Conservation (phyloP, 805 yeast species). For the Saccharomyces jurei region DNA sequence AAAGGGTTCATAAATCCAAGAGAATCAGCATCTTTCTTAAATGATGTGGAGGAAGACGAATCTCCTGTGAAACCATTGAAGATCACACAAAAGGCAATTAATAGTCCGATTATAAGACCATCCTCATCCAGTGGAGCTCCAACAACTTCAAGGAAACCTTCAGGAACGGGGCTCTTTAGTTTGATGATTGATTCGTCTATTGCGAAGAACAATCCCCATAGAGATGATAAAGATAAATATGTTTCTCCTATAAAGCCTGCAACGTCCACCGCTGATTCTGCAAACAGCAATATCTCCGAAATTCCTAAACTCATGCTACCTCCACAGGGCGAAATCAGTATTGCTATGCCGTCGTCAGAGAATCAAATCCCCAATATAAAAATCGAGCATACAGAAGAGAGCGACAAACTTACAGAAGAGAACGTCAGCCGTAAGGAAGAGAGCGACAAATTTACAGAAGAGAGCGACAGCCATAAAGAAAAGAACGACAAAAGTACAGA, state of each 20-base stretch:
- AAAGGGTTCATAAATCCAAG: not conserved
- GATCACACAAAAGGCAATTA: slow-evolving; percentile 44
- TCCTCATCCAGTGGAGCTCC: not conserved
- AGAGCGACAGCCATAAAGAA: too few species aligned
- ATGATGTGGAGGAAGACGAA: slow-evolving; percentile 9
- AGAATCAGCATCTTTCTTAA: not conserved
- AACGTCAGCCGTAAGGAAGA: too few species aligned
- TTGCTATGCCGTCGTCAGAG: not conserved
- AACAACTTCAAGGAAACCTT: slow-evolving; percentile 17
- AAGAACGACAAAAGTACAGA: not conserved
- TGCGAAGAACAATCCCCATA: not conserved
- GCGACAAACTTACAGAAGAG: too few species aligned
- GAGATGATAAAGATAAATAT: not conserved
- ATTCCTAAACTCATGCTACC: slow-evolving; percentile 2
- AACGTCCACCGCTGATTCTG: not conserved
- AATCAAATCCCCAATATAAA: not conserved
- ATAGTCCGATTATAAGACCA: slow-evolving; percentile 5
- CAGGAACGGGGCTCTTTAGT: slow-evolving; percentile 21
- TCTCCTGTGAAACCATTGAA: slow-evolving; percentile 61
- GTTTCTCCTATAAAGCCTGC: not conserved
- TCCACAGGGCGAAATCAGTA: slow-evolving; percentile 2
- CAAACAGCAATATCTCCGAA: not conserved
- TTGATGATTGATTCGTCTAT: slow-evolving; percentile 10
- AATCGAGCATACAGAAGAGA: not conserved
- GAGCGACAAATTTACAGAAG: too few species aligned